Evolutionary conservation across 2,329 filamentous ascomycete species (phyloP).

Genomic region (Trichoderma oligosporum): DNA sequence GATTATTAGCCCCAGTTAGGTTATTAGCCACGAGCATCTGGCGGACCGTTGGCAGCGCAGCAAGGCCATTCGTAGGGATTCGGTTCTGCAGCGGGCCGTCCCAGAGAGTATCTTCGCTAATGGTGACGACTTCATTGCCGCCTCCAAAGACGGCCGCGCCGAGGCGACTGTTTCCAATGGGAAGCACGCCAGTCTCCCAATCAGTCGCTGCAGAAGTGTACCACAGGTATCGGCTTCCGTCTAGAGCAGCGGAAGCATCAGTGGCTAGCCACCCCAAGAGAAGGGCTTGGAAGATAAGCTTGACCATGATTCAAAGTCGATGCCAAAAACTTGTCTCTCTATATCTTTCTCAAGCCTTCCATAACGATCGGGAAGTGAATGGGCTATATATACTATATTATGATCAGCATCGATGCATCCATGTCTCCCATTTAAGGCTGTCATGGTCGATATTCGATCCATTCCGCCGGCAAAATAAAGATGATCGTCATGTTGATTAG

Average conservation of each 20-base stretch:
- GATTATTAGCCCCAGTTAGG: slow-evolving; percentile 36
- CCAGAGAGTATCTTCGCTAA: slow-evolving; percentile 45
- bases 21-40: slow-evolving; percentile 35
- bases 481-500: neutral
- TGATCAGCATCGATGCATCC: neutral
- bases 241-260: slow-evolving; percentile 3
- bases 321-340: neutral
- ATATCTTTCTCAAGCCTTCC: neutral
- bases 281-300: slow-evolving; percentile 6
- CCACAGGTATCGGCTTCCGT: slow-evolving; percentile 22
- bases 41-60: slow-evolving; percentile 34
- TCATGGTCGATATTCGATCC: neutral
- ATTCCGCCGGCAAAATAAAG: slow-evolving; percentile 3
- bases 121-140: slow-evolving; percentile 36
- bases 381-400: neutral
- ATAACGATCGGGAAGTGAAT: neutral
- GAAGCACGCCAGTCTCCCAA: slow-evolving; percentile 33
- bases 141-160: slow-evolving; percentile 41
- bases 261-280: neutral
- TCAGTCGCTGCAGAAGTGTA: slow-evolving; percentile 20
- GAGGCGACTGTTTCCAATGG: slow-evolving; percentile 43
- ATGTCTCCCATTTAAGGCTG: neutral
- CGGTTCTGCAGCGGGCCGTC: slow-evolving; percentile 37
- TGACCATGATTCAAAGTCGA: slow-evolving; percentile 4
- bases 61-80: slow-evolving; percentile 33